A percentile compares a stretch with the other conserved stretches of the same genome.
Evolutionary conservation across 148 eudicot genomes (phyloP).

Genomic region (Rhododendron mucronatum): DNA sequence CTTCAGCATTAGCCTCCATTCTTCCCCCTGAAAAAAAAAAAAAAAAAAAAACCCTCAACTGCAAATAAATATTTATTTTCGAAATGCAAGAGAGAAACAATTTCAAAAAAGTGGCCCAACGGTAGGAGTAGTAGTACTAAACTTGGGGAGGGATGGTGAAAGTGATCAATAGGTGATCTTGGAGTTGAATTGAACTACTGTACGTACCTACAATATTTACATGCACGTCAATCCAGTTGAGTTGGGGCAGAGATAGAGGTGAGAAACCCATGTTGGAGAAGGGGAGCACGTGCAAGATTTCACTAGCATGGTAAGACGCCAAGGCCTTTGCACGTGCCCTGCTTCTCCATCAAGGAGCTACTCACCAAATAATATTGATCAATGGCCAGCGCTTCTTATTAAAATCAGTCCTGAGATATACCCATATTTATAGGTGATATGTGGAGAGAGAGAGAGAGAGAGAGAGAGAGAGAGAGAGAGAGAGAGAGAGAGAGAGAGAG

Average conservation of each 20-base stretch:
- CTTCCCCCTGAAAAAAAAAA: not conserved
- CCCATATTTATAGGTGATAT: not conserved
- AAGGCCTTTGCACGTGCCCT: conserved; percentile 28
- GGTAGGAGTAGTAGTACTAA: too few relatives aligned
- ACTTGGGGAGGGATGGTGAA: too few relatives aligned
- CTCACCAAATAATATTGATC: conserved; percentile 6
- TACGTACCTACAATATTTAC: not conserved
- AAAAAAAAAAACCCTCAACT: too few relatives aligned
- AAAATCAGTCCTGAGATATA: not conserved
- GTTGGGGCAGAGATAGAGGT: conserved; percentile 5
- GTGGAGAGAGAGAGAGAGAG: not conserved
- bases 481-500: not conserved
- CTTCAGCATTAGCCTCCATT: not conserved
- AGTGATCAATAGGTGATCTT: too few relatives aligned
- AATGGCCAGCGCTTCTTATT: not conserved
- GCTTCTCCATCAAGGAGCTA: conserved; percentile 30
- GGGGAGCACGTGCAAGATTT: conserved; percentile 48
- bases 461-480: not conserved
- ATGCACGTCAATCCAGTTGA: not conserved
- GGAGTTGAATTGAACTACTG: too few relatives aligned
- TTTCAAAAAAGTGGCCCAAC: not conserved
- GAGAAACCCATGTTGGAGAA: conserved; percentile 54
- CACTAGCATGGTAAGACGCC: not conserved
- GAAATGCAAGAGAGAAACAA: not conserved
- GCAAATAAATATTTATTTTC: too few relatives aligned